Percentiles rank a stretch among this genome's conserved stretches.
These are phyloP conservation scores for Lactifluus echinatus DNA, from an alignment of 768 basidiomycete genomes.

Conservation along the genomic window DNA sequence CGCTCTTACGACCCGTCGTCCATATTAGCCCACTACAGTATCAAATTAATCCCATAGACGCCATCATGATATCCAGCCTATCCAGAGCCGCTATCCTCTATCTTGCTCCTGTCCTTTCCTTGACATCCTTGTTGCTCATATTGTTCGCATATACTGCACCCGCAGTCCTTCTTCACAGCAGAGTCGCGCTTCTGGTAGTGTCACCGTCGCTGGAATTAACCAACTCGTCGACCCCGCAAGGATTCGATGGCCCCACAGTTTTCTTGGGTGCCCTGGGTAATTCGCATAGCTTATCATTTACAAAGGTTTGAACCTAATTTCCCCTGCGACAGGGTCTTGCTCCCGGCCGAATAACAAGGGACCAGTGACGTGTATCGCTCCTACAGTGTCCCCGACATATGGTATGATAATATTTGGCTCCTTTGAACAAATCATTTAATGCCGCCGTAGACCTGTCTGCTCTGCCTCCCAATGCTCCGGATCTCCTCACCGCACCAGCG, in stretches of 20 bases:
- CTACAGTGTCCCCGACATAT: constrained; percentile 50
- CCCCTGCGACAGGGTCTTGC: constrained; percentile 51
- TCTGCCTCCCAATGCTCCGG: constrained; percentile 49
- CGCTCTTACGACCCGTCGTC: constrained; percentile 15
- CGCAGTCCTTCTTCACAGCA: constrained; percentile 44
- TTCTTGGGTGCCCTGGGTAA: constrained; percentile 62
- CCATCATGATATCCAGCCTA: constrained; percentile 59
- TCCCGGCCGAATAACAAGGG: constrained; percentile 41
- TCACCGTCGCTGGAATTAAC: constrained; percentile 43
- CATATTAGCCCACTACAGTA: constrained; percentile 18
- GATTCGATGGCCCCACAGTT: constrained; percentile 58
- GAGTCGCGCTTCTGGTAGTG: constrained; percentile 58
- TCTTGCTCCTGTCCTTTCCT: constrained; percentile 54
- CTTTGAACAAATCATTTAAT: background rate
- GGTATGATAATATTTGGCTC: constrained; percentile 34
- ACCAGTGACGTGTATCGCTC: constrained; percentile 44
- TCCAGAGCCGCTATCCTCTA: constrained; percentile 62
- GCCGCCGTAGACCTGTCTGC: constrained; percentile 47
- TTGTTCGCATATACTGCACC: constrained; percentile 67
- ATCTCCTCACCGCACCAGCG: constrained; percentile 50
- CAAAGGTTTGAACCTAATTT: background rate
- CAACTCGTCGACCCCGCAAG: constrained; percentile 24
- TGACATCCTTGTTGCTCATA: constrained; percentile 57
- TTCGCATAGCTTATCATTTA: constrained; percentile 8
- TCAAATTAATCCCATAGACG: constrained; percentile 14